phyloP scores from a whole-genome alignment of 1,139 yeast species.

The Wickerhamomyces sp. region DNA sequence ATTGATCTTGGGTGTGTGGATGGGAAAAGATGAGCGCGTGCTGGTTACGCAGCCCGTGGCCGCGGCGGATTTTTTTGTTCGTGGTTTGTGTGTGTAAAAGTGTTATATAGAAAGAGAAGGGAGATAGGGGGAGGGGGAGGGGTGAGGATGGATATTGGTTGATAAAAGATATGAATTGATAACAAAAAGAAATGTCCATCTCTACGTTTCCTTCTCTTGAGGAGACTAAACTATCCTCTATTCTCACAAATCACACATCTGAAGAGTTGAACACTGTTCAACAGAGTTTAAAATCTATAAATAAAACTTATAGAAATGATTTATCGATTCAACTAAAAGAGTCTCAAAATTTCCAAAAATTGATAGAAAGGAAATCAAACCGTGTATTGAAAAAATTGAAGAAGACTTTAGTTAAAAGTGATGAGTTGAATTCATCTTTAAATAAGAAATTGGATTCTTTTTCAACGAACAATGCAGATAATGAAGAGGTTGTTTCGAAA shows the following conservation, averaged over 20 bases:
- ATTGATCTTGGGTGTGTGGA: no score
- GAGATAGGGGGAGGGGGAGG: no score
- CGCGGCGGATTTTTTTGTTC: no score
- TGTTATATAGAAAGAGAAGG: no score
- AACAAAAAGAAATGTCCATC: not conserved
- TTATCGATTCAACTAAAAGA: conserved; percentile 34
- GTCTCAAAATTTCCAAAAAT: conserved; percentile 20
- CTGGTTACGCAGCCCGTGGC: no score
- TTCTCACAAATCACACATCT: no score
- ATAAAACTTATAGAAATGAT: conserved; percentile 36
- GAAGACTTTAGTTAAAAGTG: conserved; percentile 3
- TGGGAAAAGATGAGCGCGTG: no score
- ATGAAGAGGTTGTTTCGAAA: conserved; percentile 1
- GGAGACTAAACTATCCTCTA: not conserved
- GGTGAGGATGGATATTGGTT: no score
- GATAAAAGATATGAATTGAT: no score
- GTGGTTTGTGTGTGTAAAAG: no score
- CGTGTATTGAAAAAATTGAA: conserved; percentile 7
- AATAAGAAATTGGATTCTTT: conserved; percentile 10
- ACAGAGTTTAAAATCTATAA: conserved; percentile 30
- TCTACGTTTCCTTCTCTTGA: not conserved
- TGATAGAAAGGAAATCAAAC: conserved; percentile 7
- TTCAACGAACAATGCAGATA: conserved; percentile 4
- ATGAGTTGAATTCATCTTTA: conserved; percentile 5
- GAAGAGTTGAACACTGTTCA: conserved; percentile 32